A percentile compares a stretch with the other conserved stretches of the same genome.
phyloP scores from a whole-genome alignment of 2,329 filamentous ascomycete species.

The Clonostachys sp. region DNA sequence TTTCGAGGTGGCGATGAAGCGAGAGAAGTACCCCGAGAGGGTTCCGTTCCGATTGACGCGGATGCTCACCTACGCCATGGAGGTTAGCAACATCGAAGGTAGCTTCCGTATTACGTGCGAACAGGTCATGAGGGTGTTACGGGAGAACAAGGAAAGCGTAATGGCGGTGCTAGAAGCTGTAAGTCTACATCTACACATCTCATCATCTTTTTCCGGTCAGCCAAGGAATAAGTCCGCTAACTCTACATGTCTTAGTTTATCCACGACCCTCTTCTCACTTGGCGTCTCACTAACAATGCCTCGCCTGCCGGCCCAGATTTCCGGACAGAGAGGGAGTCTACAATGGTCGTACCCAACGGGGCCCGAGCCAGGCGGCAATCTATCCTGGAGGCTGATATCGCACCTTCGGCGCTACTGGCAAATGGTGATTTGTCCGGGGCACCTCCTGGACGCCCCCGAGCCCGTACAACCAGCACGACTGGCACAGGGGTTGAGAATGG shows the following conservation, averaged over 20 bases:
- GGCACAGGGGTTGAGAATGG: constrained; percentile 22
- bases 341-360: constrained; percentile 39
- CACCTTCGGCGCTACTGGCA: constrained; percentile 53
- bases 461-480: constrained; percentile 55
- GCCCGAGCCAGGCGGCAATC: constrained; percentile 60
- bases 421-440: constrained; percentile 20
- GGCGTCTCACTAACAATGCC: constrained; percentile 71
- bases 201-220: background rate
- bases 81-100: constrained; percentile 98
- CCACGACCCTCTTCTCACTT: constrained; percentile 97
- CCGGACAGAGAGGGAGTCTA: constrained; percentile 53
- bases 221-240: background rate
- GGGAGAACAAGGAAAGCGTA: constrained; percentile 96
- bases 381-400: constrained; percentile 60
- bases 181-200: constrained; percentile 35
- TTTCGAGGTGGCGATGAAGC: constrained; percentile 99
- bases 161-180: constrained; percentile 98
- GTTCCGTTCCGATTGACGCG: constrained; percentile 96
- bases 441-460: constrained; percentile 44
- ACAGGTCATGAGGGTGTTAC: constrained; percentile 93
- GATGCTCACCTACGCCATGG: constrained; percentile 99
- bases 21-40: constrained; percentile 96
- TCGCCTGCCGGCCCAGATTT: constrained; percentile 66
- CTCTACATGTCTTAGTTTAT: constrained; percentile 66
- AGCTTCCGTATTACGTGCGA: constrained; percentile 98